phyloP scores from a whole-genome alignment of 2,329 filamentous ascomycete genomes.

The Trichoderma guizhouense region DNA sequence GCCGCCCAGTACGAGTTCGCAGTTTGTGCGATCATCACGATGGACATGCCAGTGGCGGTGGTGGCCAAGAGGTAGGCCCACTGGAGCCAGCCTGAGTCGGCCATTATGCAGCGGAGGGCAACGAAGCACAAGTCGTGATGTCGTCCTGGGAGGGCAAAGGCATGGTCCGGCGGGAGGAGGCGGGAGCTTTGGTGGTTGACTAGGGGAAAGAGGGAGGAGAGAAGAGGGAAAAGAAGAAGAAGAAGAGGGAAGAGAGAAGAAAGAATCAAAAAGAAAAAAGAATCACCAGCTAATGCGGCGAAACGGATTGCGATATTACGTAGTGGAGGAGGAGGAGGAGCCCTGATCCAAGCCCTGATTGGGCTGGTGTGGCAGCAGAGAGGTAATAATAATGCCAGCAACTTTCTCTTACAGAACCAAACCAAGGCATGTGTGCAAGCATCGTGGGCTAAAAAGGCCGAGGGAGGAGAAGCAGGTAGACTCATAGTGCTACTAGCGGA shows the following conservation, averaged over 20 bases:
- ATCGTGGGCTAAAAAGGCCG: not conserved
- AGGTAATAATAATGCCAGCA: not conserved
- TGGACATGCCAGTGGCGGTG: constrained; percentile 55
- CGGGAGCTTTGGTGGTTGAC: not conserved
- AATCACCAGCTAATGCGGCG: not conserved
- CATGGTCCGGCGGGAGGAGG: constrained; percentile 2
- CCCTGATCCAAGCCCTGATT: constrained; percentile 15
- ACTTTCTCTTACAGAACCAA: not conserved
- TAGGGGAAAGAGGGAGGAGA: not conserved
- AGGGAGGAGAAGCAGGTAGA: not conserved
- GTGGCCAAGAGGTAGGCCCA: constrained; percentile 58
- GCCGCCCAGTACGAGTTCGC: constrained; percentile 51
- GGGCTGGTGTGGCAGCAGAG: not conserved
- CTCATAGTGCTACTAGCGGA: not conserved
- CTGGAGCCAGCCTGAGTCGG: constrained; percentile 48
- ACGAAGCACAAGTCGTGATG: constrained; percentile 21
- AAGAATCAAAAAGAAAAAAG: not conserved
- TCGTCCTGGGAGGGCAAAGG: constrained; percentile 12
- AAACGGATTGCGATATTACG: constrained; percentile 6
- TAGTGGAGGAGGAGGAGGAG: constrained; percentile 8
- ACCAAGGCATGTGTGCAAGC: not conserved
- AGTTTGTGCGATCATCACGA: constrained; percentile 53
- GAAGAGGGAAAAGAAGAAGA: not conserved
- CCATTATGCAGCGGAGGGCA: constrained; percentile 41
- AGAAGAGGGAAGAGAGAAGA: not conserved